Evolutionary conservation across 306 rosid genomes (phyloP).

Genomic region (Cicer chorassanicum): DNA sequence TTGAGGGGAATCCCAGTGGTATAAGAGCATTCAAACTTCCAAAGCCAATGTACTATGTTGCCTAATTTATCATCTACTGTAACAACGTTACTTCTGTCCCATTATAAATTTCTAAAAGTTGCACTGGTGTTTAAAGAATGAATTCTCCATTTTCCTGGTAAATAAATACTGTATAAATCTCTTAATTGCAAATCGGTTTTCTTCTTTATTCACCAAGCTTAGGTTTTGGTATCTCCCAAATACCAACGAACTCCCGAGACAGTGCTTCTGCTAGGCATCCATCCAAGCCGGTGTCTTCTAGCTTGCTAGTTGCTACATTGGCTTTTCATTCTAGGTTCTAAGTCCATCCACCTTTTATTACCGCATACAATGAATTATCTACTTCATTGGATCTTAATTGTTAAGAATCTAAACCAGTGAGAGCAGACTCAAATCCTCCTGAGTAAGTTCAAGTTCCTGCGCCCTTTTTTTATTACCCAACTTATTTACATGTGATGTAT

Average conservation of each 20-base stretch:
- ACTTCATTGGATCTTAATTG: neutral
- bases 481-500: too few relatives aligned
- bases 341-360: neutral
- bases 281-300: neutral
- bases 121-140: conserved; percentile 4
- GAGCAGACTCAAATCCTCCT: too few relatives aligned
- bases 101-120: neutral
- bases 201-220: neutral
- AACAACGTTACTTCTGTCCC: conserved; percentile 5
- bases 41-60: conserved; percentile 53
- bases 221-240: neutral
- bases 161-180: neutral
- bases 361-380: neutral
- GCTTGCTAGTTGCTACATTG: neutral
- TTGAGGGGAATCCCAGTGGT: conserved; percentile 35
- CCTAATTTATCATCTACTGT: conserved; percentile 32
- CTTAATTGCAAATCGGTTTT: neutral
- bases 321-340: neutral
- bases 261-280: neutral
- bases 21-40: conserved; percentile 49
- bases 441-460: too few relatives aligned
- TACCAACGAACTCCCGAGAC: neutral
- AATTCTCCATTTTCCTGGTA: neutral
- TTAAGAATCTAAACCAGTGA: neutral
- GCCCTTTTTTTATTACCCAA: too few relatives aligned